These are phyloP conservation scores for Fusarium dimerum DNA, from an alignment of 2,329 filamentous ascomycete species.

Conservation along the genomic window DNA sequence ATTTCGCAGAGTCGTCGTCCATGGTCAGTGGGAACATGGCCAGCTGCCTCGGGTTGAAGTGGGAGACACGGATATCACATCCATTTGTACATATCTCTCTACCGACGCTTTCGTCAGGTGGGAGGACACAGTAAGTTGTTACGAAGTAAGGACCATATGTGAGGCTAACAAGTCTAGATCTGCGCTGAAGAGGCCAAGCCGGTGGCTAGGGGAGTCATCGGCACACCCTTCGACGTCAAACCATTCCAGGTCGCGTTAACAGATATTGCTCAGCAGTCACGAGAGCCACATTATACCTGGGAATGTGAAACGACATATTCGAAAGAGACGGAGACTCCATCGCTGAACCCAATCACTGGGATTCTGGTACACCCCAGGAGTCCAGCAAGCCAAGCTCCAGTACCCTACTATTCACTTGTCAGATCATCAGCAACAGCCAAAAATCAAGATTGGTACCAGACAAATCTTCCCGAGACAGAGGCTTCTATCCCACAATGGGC, in stretches of 20 bases:
- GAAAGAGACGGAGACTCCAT: constrained; percentile 31
- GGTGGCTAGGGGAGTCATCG: constrained; percentile 55
- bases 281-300: constrained; percentile 40
- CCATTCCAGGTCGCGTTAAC: constrained; percentile 52
- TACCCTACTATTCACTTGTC: constrained; percentile 53
- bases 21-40: constrained; percentile 36
- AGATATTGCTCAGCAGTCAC: constrained; percentile 21
- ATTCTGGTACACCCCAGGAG: constrained; percentile 40
- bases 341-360: constrained; percentile 34
- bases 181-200: constrained; percentile 40
- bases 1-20: constrained; percentile 52
- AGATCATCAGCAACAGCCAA: constrained; percentile 53
- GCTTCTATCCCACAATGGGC: constrained; percentile 46
- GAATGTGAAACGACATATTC: constrained; percentile 51
- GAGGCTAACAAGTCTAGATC: constrained; percentile 36
- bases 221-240: constrained; percentile 50
- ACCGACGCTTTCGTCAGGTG: constrained; percentile 57
- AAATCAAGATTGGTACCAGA: constrained; percentile 56
- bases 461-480: constrained; percentile 40
- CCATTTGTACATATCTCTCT: constrained; percentile 52
- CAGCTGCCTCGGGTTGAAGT: constrained; percentile 41
- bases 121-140: constrained; percentile 48
- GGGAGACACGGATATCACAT: constrained; percentile 43
- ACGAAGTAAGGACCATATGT: fast-evolving
- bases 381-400: constrained; percentile 22